Percentiles rank a stretch among this genome's conserved stretches.
These are phyloP conservation scores for Stereocaulon alpinum DNA, from an alignment of 495 filamentous ascomycete genomes.

Conservation along the genomic window DNA sequence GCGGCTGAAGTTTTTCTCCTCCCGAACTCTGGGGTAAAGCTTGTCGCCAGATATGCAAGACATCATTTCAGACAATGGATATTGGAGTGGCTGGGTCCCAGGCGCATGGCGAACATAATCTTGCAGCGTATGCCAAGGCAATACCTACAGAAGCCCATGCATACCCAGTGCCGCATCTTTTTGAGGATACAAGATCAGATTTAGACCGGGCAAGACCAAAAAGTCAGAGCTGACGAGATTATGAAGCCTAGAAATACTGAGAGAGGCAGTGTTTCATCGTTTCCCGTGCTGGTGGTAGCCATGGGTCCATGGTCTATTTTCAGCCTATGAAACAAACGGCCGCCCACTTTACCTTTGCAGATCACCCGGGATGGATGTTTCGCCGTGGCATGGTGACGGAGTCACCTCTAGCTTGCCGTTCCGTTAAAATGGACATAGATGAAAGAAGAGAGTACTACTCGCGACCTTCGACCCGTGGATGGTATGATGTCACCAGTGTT, in stretches of 20 bases:
- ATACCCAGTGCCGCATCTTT: neutral
- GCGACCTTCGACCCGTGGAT: neutral
- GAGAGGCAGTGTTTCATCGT: neutral
- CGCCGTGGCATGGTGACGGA: neutral
- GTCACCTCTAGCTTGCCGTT: neutral
- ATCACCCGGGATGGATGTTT: neutral
- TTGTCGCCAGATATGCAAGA: neutral
- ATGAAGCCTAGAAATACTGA: neutral
- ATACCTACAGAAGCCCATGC: neutral
- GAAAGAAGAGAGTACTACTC: neutral
- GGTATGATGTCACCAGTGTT: neutral
- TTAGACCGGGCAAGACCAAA: neutral
- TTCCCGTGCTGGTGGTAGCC: neutral
- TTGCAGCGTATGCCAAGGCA: neutral
- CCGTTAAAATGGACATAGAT: too few species aligned
- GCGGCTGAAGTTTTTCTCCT: slow-evolving; percentile 7
- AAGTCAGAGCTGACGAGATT: neutral
- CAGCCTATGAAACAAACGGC: slow-evolving; percentile 7
- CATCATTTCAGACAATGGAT: neutral
- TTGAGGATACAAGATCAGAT: neutral
- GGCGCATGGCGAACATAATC: neutral
- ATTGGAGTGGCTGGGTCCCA: slow-evolving; percentile 6
- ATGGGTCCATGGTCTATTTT: neutral
- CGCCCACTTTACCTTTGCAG: neutral
- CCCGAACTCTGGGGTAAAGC: slow-evolving; percentile 6